These are phyloP conservation scores for Bolboschoenoplectus hybrid DNA, from an alignment of 202 grass and related monocot species.

Conservation along the genomic window DNA sequence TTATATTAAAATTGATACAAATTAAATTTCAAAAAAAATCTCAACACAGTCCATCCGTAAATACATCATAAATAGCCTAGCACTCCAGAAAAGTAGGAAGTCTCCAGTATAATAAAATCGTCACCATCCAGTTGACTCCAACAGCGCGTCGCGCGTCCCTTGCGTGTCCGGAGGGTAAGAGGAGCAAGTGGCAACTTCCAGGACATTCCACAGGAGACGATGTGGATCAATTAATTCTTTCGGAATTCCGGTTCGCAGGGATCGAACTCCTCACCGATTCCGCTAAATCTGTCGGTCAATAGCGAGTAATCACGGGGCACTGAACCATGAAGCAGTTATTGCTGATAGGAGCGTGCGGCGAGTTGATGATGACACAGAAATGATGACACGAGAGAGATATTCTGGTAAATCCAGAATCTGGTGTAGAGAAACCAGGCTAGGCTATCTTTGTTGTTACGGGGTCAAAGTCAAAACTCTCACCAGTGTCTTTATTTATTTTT, in stretches of 20 bases:
- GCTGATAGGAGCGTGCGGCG: no score
- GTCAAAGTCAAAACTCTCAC: not conserved
- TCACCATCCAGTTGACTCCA: not conserved
- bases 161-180: not conserved
- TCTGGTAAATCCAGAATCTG: not conserved
- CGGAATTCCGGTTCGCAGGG: not conserved
- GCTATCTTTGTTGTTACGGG: not conserved
- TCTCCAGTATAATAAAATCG: not conserved
- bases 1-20: no score
- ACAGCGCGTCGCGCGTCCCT: not conserved
- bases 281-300: not conserved
- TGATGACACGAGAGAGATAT: no score
- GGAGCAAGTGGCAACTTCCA: not conserved
- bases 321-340: slow-evolving; percentile 8
- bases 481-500: not conserved
- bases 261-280: not conserved
- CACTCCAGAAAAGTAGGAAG: no score
- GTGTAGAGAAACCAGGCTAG: not conserved
- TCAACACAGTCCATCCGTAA: no score
- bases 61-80: no score
- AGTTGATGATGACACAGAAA: no score
- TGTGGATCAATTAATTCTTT: not conserved
- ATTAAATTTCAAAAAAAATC: no score
- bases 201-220: not conserved
- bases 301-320: not conserved